Conservation (phyloP, 331 rosid genomes). For the Saraca asoca region DNA sequence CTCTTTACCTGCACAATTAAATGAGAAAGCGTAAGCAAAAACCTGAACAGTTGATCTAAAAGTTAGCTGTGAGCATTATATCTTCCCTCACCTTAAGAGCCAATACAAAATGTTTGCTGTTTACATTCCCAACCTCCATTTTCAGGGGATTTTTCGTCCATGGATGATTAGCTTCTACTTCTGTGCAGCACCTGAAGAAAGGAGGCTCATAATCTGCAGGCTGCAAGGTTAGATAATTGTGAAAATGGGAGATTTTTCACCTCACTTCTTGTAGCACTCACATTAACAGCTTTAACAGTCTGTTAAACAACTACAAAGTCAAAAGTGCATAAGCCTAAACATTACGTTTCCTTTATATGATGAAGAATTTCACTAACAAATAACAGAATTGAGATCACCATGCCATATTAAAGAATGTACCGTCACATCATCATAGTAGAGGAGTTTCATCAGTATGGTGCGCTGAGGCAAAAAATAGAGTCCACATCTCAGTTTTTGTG, state of each 20-base stretch:
- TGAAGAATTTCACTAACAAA: constrained; percentile 1
- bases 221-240: constrained; percentile 55
- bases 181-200: constrained; percentile 78
- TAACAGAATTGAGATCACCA: constrained; percentile 4
- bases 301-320: constrained; percentile 19
- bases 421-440: constrained; percentile 82
- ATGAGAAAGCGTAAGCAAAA: constrained; percentile 15
- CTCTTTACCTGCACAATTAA: constrained; percentile 65
- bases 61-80: constrained; percentile 19
- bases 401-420: constrained; percentile 45
- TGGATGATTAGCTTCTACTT: constrained; percentile 69
- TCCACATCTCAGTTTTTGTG: constrained; percentile 20
- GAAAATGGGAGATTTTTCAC: constrained; percentile 10
- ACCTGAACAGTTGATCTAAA: constrained; percentile 13
- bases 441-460: constrained; percentile 87
- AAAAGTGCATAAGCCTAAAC: constrained; percentile 9
- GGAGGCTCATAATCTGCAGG: constrained; percentile 95
- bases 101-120: constrained; percentile 92
- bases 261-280: constrained; percentile 18
- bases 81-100: constrained; percentile 77
- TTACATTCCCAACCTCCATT: constrained; percentile 94
- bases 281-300: constrained; percentile 21
- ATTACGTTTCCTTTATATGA: neutral
- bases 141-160: constrained; percentile 83
- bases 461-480: constrained; percentile 59